Conservation (phyloP, 1,284 basidiomycete genomes). For the Ustilago xerochloae region DNA sequence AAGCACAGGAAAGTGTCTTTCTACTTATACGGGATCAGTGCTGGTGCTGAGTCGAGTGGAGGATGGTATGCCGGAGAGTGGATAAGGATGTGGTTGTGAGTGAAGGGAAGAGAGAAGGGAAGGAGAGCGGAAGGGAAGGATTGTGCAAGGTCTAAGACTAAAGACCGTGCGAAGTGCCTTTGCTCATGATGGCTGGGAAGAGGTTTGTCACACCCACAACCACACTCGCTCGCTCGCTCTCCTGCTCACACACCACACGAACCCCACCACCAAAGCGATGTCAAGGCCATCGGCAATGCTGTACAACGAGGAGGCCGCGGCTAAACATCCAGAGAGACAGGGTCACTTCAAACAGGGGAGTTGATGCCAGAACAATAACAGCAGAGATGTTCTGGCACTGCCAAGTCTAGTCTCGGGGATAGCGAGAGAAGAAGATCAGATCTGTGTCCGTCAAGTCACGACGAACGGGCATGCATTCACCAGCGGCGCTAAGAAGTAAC, state of each 20-base stretch:
- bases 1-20: not conserved
- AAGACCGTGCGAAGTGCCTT: slow-evolving; percentile 9
- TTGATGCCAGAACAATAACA: too few species aligned
- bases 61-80: not conserved
- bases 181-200: too few species aligned
- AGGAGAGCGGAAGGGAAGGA: not conserved
- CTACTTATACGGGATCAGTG: not conserved
- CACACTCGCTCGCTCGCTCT: too few species aligned
- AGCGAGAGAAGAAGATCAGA: slow-evolving; percentile 3
- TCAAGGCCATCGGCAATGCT: not conserved
- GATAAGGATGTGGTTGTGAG: slow-evolving; percentile 3
- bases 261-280: slow-evolving; percentile 1
- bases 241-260: not conserved
- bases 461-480: too few species aligned
- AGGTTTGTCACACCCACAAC: slow-evolving; percentile 3
- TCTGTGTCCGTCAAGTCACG: too few species aligned
- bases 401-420: slow-evolving; percentile 7
- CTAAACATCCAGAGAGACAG: too few species aligned
- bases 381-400: not conserved
- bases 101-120: not conserved
- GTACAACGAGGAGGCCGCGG: not conserved
- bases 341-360: too few species aligned
- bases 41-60: not conserved
- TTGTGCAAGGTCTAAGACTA: not conserved
- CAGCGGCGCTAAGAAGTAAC: too few species aligned